Percentiles rank a stretch among this genome's conserved stretches.
phyloP scores from a whole-genome alignment of 2,329 filamentous ascomycete species.

The Talaromyces pinophilus region DNA sequence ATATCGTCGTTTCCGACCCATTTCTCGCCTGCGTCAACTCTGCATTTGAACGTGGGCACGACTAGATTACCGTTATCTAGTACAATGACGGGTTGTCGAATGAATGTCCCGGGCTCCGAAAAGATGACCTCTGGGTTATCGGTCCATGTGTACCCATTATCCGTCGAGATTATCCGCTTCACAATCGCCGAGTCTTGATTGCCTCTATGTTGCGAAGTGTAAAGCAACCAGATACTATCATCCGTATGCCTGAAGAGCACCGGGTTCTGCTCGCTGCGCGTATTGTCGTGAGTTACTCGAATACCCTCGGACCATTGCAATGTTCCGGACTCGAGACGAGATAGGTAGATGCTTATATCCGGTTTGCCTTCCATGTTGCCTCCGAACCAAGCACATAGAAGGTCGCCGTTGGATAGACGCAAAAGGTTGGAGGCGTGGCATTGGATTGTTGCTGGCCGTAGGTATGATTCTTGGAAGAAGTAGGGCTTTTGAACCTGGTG shows the following conservation, averaged over 20 bases:
- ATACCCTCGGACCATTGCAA: slow-evolving; percentile 37
- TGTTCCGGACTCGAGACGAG: slow-evolving; percentile 37
- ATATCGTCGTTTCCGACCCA: slow-evolving; percentile 52
- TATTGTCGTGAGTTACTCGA: slow-evolving; percentile 43
- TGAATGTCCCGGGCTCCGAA: slow-evolving; percentile 42
- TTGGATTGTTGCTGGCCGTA: slow-evolving; percentile 47
- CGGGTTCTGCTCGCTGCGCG: slow-evolving; percentile 50
- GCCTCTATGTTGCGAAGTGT: slow-evolving; percentile 49
- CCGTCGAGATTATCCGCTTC: slow-evolving; percentile 39
- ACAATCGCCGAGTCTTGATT: slow-evolving; percentile 49
- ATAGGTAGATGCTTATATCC: slow-evolving; percentile 49
- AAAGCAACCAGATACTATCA: slow-evolving; percentile 45
- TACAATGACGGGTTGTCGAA: slow-evolving; percentile 46
- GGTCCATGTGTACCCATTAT: slow-evolving; percentile 42
- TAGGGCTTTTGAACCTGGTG: slow-evolving; percentile 14
- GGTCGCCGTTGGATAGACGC: slow-evolving; percentile 42
- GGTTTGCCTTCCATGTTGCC: slow-evolving; percentile 50
- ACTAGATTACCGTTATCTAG: slow-evolving; percentile 44
- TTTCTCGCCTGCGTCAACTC: slow-evolving; percentile 42
- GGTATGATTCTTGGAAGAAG: slow-evolving; percentile 25
- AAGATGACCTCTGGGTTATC: slow-evolving; percentile 38
- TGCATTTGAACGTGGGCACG: slow-evolving; percentile 49
- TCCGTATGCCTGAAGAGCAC: slow-evolving; percentile 45
- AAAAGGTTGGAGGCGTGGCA: slow-evolving; percentile 51
- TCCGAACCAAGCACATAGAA: slow-evolving; percentile 51